Evolutionary conservation across 441 rosid species (phyloP).

Genomic region (Pelargonium cotyledonis): DNA sequence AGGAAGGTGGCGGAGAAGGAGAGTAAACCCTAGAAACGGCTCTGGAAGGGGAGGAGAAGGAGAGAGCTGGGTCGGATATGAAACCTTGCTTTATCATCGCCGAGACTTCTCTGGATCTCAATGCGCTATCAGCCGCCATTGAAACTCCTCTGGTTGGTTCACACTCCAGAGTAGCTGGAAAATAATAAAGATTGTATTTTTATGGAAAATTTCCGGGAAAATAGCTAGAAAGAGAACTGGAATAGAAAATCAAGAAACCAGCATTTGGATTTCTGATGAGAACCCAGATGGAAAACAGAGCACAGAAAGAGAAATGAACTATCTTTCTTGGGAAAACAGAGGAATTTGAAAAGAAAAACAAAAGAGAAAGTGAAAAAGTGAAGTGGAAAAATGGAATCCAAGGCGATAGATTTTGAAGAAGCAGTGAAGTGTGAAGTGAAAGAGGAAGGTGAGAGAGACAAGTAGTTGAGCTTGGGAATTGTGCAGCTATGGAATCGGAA

Average conservation of each 20-base stretch:
- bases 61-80: conserved; percentile 58
- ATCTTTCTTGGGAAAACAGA: neutral
- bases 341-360: too few species aligned
- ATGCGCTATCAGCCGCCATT: conserved; percentile 38
- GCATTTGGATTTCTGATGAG: neutral
- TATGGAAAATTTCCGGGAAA: neutral
- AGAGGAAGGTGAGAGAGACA: too few species aligned
- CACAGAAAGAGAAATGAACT: neutral
- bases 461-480: too few species aligned
- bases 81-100: conserved; percentile 90
- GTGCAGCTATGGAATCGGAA: too few species aligned
- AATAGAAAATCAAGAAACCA: too few species aligned
- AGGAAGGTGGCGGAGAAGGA: conserved; percentile 34
- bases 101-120: conserved; percentile 63
- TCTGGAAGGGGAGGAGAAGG: conserved; percentile 59
- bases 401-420: too few species aligned
- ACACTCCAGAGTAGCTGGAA: too few species aligned
- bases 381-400: too few species aligned
- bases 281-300: neutral
- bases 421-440: too few species aligned
- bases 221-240: too few species aligned
- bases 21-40: conserved; percentile 24
- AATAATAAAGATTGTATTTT: too few species aligned
- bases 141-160: neutral
- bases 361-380: too few species aligned